Percentiles rank a stretch among this genome's conserved stretches.
phyloP scores from a whole-genome alignment of 257 asterid genomes.

The Nicotiana undulata region DNA sequence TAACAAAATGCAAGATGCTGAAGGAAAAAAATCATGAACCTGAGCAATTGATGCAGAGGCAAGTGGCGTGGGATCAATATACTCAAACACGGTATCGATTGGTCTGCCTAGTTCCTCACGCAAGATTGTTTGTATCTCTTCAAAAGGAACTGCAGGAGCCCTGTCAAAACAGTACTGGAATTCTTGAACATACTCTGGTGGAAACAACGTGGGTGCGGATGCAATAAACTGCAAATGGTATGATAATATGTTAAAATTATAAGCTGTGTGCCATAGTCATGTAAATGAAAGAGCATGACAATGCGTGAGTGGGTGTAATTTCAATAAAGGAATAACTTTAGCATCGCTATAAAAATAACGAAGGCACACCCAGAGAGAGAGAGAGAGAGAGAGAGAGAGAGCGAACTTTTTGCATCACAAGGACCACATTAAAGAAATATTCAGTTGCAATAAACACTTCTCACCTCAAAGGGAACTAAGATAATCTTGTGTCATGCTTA shows the following conservation, averaged over 20 bases:
- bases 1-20: not conserved
- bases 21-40: conserved; percentile 32
- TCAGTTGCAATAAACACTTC: too few species aligned
- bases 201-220: conserved; percentile 92
- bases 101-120: conserved; percentile 76
- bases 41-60: conserved; percentile 99
- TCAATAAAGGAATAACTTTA: too few species aligned
- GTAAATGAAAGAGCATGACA: not conserved
- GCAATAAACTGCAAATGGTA: conserved; percentile 70
- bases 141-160: conserved; percentile 78
- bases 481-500: conserved; percentile 17
- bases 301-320: too few species aligned
- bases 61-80: conserved; percentile 82
- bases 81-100: conserved; percentile 71
- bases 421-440: too few species aligned
- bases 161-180: conserved; percentile 94
- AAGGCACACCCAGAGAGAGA: too few species aligned
- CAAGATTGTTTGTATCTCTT: conserved; percentile 66
- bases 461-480: not conserved
- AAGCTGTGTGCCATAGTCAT: conserved; percentile 9
- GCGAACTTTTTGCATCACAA: too few species aligned
- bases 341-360: too few species aligned
- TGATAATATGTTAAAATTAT: conserved; percentile 2
- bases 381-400: too few species aligned
- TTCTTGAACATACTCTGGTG: conserved; percentile 90